Base-by-base conservation (phyloP, 2,329 filamentous ascomycete genomes). In the Cordyceps fumosorosea region DNA sequence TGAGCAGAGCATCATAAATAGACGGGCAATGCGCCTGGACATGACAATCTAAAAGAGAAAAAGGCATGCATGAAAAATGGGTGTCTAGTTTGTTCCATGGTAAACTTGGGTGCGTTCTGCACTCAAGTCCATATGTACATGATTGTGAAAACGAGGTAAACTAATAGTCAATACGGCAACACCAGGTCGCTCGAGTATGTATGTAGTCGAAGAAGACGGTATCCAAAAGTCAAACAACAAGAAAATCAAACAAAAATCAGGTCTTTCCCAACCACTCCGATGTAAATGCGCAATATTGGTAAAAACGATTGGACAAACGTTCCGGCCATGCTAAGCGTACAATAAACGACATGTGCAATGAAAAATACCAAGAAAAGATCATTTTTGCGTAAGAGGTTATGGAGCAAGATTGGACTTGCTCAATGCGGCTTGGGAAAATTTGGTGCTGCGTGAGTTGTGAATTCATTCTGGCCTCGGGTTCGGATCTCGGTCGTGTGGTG, bases 211-310 rank as follows among this genome's bases (percentile, higher is more conserved):
- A 53, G 50, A 34, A 52, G 26, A 50, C 5, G 45, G 47, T 8
- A 37, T 10, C n/a, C 4, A 37, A 50, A 37, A 29, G 26, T 29
- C 3, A 50, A 18, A 52, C n/a, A 32, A 26, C 20, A 32, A 45
- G 3, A 57, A 40, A n/a, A 6, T 12, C 10, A 22, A 40, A 57
- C 40, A 42, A 42, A 42, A 42, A 42, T 3, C 16, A 42, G 51
- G 12, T 59, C 45, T 50, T 50, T 51, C 56, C 56, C 45, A 51
- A 42, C n/a, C 8, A 51, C 56, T 48, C 45, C 47, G 34, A 12
- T 59, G 56, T 51, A 59, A 59, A 51, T 59, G 56, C 45, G 16
- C 18, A 42, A 59, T 32, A 44, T 8, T n/a, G 22, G 45, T 44
- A 47, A 26, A 32, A 48, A 47, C n/a, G n/a, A 57, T 57, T 57